These are phyloP conservation scores for Mucor irregularis DNA, from an alignment of 371 early-diverging fungal species.

Conservation along the genomic window DNA sequence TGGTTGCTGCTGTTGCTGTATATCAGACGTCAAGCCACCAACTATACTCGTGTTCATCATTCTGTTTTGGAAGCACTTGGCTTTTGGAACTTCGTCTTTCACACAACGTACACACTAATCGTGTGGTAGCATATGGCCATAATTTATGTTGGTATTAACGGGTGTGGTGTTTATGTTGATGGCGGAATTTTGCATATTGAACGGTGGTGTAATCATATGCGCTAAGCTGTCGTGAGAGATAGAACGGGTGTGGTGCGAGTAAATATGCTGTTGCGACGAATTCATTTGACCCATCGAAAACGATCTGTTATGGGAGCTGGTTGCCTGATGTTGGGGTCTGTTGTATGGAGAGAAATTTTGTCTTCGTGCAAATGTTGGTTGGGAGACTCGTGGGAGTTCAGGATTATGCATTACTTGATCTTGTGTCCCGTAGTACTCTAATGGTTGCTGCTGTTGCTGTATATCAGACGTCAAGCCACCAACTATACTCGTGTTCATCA, in stretches of 20 bases:
- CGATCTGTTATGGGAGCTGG: constrained; percentile 7
- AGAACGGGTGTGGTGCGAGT: constrained; percentile 4
- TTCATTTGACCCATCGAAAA: constrained; percentile 5
- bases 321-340: neutral
- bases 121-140: neutral
- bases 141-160: no score
- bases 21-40: constrained; percentile 44
- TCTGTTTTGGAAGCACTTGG: constrained; percentile 35
- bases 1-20: constrained; percentile 7
- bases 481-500: constrained; percentile 41
- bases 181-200: no score
- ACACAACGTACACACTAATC: no score
- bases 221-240: constrained; percentile 3
- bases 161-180: neutral
- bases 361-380: no score
- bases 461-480: constrained; percentile 46
- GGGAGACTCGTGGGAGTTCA: no score
- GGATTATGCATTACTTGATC: no score
- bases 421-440: no score
- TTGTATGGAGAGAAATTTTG: neutral
- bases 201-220: no score
- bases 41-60: constrained; percentile 42
- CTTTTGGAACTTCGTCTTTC: constrained; percentile 10
- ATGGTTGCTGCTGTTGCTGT: neutral
- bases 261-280: neutral